Base-by-base conservation (phyloP, 768 basidiomycete species). In the Pisolithus tinctorius region DNA sequence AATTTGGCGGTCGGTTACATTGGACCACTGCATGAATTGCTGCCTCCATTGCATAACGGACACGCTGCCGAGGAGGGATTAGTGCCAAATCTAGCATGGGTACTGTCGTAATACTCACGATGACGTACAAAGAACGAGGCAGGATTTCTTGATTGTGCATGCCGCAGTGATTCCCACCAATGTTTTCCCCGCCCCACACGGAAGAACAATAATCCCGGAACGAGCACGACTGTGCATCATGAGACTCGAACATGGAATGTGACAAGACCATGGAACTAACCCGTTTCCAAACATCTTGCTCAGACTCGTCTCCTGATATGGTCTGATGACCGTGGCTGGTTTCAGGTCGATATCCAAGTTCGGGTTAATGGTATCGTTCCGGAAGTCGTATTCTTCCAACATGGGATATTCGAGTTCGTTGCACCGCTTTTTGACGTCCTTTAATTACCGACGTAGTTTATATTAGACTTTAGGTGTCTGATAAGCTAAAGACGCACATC, bases 211-310 rank as follows among this genome's bases (percentile, higher is more conserved):
- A 60, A 99, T 98, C 2, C 96, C 96, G 41, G 93, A 96, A 50
- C 96, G 82, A 43, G 96, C 96, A 64, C 96, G 94, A 46, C 94
- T 94, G 52, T 57, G 59, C 50, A 17, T 10, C 54, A 53, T 56
- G 7, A 54, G 55, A 44, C 16, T 26, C 31, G 23, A 17, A 26
- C 17, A 45, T 30, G 23, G 9, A 4, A 13, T 29, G 38, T 25
- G 47, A 2, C 26, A 46, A 26, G 14, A 42, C 29, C 20, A 56
- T 47, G 4, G 26, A 11, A 57, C 78, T 49, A 68, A 93, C 90
- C 93, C 96, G 67, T 99, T 98, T 48, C 96, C 95, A 69, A 99
- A 99, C 96, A 99, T 99, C 72, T 99, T 99, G 58, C 92, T 93
- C 40, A 99, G 73, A 64, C 90, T 93, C 48, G 96, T 99, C 71